Evolutionary conservation across 1,139 yeast genomes (phyloP).

Genomic region (Schizosaccharomyces versatilis): DNA sequence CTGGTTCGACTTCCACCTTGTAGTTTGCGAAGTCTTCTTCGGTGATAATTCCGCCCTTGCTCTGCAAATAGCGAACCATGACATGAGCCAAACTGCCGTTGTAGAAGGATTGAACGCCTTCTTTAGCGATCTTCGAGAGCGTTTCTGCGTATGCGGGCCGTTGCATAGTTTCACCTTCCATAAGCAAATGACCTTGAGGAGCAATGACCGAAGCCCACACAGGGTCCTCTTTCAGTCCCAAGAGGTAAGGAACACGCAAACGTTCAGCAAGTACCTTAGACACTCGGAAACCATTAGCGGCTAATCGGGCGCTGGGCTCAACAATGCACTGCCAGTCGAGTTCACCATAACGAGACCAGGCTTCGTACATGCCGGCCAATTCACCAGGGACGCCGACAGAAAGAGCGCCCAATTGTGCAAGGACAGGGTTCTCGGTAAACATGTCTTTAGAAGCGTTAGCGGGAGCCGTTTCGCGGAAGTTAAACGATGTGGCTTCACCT

Average conservation of each 20-base stretch:
- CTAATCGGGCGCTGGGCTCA: constrained; percentile 50
- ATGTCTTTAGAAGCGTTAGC: constrained; percentile 35
- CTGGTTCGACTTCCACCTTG: constrained; percentile 31
- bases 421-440: constrained; percentile 30
- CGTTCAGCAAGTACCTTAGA: constrained; percentile 28
- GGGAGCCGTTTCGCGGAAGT: constrained; percentile 83
- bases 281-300: constrained; percentile 45
- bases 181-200: constrained; percentile 20
- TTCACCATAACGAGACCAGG: constrained; percentile 37
- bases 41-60: constrained; percentile 40
- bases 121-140: constrained; percentile 39
- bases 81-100: constrained; percentile 45
- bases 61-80: constrained; percentile 26
- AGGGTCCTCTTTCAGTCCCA: constrained; percentile 1
- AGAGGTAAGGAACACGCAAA: constrained; percentile 12
- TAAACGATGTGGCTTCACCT: constrained; percentile 26
- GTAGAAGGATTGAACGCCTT: constrained; percentile 64
- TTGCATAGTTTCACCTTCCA: constrained; percentile 35
- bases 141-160: constrained; percentile 48
- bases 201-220: constrained; percentile 7
- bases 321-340: constrained; percentile 53
- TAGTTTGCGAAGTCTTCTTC: constrained; percentile 44
- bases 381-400: constrained; percentile 85
- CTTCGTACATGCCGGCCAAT: constrained; percentile 48
- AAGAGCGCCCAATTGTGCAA: constrained; percentile 56